These are phyloP conservation scores for Tricholomella constricta DNA, from an alignment of 768 basidiomycete species.

Conservation along the genomic window DNA sequence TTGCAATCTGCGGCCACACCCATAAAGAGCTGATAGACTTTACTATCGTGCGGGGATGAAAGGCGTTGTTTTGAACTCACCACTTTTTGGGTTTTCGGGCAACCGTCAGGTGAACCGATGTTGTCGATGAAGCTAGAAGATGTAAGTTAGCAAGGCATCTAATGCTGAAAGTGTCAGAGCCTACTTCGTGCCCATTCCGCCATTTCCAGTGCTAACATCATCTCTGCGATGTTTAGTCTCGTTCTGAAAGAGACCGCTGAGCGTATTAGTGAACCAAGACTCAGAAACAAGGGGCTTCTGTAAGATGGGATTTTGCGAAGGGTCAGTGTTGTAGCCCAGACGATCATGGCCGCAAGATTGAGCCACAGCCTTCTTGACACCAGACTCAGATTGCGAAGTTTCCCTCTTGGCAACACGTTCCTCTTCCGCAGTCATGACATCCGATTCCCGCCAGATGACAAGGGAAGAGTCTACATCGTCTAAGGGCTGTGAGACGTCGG, in stretches of 20 bases:
- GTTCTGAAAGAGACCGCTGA: slow-evolving; percentile 35
- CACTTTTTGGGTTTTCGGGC: slow-evolving; percentile 72
- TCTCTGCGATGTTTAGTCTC: slow-evolving; percentile 45
- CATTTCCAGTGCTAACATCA: slow-evolving; percentile 57
- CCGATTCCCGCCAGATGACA: slow-evolving; percentile 77
- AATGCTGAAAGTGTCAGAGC: slow-evolving; percentile 17
- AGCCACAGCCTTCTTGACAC: slow-evolving; percentile 23
- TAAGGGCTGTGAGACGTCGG: slow-evolving; percentile 40
- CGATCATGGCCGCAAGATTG: slow-evolving; percentile 71
- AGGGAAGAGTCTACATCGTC: slow-evolving; percentile 51
- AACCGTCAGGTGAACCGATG: slow-evolving; percentile 73
- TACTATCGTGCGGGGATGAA: slow-evolving; percentile 1
- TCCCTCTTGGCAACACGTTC: slow-evolving; percentile 35
- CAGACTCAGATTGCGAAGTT: slow-evolving; percentile 25
- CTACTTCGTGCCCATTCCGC: slow-evolving; percentile 57
- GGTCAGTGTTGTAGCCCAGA: slow-evolving; percentile 66
- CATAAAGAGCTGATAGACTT: slow-evolving; percentile 58
- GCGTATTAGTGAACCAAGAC: slow-evolving; percentile 46
- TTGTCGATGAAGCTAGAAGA: slow-evolving; percentile 58
- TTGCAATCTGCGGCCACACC: slow-evolving; percentile 89
- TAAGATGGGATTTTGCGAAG: slow-evolving; percentile 52
- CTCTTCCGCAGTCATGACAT: slow-evolving; percentile 59
- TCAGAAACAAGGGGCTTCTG: slow-evolving; percentile 28
- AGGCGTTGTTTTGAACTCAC: slow-evolving; percentile 34
- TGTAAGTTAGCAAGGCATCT: not conserved